These are phyloP conservation scores for Saccharomyces hybrid DNA, from an alignment of 1,139 yeast species.

Conservation along the genomic window DNA sequence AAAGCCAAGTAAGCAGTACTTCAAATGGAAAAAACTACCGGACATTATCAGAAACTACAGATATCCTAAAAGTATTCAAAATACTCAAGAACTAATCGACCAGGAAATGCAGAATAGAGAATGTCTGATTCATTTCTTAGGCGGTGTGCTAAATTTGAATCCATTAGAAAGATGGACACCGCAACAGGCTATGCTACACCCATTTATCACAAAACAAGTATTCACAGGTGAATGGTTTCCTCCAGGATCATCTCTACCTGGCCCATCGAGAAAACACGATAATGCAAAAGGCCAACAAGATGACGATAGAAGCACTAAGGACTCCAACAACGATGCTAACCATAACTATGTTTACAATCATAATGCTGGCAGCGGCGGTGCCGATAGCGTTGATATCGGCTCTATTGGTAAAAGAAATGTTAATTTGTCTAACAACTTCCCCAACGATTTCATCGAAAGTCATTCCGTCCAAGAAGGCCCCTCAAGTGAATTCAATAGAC, in stretches of 20 bases:
- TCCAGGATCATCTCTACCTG: conserved; percentile 33
- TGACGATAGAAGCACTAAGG: conserved; percentile 3
- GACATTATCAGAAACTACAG: conserved; percentile 74
- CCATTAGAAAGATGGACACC: conserved; percentile 96
- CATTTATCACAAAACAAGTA: conserved; percentile 58
- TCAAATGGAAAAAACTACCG: conserved; percentile 60
- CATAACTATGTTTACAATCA: background rate
- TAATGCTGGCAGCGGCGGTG: background rate
- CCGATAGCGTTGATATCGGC: background rate
- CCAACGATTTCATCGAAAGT: conserved; percentile 3
- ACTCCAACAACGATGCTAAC: conserved; percentile 6
- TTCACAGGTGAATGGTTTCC: conserved; percentile 44
- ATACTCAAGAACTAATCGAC: conserved; percentile 50
- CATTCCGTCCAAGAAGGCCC: conserved; percentile 19
- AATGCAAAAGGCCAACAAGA: background rate
- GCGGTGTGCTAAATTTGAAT: conserved; percentile 71
- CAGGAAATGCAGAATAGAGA: conserved; percentile 67
- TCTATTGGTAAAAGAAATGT: background rate
- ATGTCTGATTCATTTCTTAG: conserved; percentile 67
- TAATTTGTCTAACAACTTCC: background rate
- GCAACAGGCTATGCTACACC: conserved; percentile 88
- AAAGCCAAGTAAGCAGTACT: conserved; percentile 77
- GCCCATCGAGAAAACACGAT: background rate
- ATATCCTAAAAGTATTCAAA: conserved; percentile 66
- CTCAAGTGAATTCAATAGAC: conserved; percentile 14